Evolutionary conservation across 1,284 basidiomycete species (phyloP).

Genomic region (Pseudozyma thailandica): DNA sequence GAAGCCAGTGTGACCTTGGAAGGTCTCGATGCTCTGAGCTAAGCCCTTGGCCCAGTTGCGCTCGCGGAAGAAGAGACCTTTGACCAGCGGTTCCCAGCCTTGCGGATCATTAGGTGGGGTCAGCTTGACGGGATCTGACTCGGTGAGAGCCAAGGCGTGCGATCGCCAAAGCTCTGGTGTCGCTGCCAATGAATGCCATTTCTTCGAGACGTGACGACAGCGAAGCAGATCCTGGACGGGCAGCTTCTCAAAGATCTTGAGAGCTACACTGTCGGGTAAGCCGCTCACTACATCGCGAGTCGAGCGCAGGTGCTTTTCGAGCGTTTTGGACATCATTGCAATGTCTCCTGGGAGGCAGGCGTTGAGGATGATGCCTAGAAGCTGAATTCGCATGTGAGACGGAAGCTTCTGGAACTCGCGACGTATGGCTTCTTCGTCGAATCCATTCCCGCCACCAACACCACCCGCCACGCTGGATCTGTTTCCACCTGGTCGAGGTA

Average conservation of each 20-base stretch:
- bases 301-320: conserved; percentile 82
- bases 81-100: conserved; percentile 76
- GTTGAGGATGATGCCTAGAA: conserved; percentile 52
- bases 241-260: conserved; percentile 77
- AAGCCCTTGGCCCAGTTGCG: conserved; percentile 77
- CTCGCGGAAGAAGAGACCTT: conserved; percentile 84
- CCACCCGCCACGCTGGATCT: neutral
- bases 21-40: conserved; percentile 80
- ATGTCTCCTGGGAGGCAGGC: conserved; percentile 58
- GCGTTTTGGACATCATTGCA: conserved; percentile 68
- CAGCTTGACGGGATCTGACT: conserved; percentile 75
- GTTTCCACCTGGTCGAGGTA: conserved; percentile 2
- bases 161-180: conserved; percentile 81
- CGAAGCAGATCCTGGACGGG: conserved; percentile 72
- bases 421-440: conserved; percentile 47
- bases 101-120: conserved; percentile 35
- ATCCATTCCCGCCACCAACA: conserved; percentile 15
- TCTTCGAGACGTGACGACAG: conserved; percentile 75
- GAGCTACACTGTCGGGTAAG: conserved; percentile 76
- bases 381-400: conserved; percentile 37
- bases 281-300: conserved; percentile 83
- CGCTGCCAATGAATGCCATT: conserved; percentile 78
- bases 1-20: conserved; percentile 86
- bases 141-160: conserved; percentile 79
- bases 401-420: conserved; percentile 42